Base-by-base conservation (phyloP, 179 eudicot species). In the Amaranthus tricolor region DNA sequence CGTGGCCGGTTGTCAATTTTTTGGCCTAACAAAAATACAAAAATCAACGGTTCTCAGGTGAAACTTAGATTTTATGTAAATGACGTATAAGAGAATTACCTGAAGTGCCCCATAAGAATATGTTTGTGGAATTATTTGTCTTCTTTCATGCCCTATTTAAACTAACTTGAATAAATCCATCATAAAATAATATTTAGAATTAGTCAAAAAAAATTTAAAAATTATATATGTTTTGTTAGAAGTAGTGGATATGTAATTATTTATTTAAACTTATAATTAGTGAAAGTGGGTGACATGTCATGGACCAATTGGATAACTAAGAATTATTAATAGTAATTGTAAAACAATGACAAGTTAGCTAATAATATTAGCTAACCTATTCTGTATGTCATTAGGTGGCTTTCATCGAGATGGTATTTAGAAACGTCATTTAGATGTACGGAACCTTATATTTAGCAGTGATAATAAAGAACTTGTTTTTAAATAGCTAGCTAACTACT, bases 61-160 rank as follows among this genome's bases (percentile, higher is more conserved):
- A 66, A 66, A 50, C 54, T 56, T 47, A 66, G 45, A 43, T 57
- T 40, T 16, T 57, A 75, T 57, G 24, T 62, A 48, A 17, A 50
- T 76, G 60, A 68, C 74, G 75, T 63, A 77, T 11, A 64, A 47
- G 1, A 49, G 16, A 66, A 15, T 53, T 15, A 72, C 20, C 19
- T 78, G 81, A 78, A 78, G 81, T 78, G 81, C 66, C 74, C 81
- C 81, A 19, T 13, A 78, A 62, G 81, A 67, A 72, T 64, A 71
- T 67, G 70, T 59, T 74, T 59, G 40, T 67, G 40, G 44, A 45
- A 77, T 14, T 51, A 68, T 44, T 47, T 72, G 80, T 77, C 80
- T 70, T 77, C 7, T 63, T 76, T 60, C 60, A 68, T 67, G 16
- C 49, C 45, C 56, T 56, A 20, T 47, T 16, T 58, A 55, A 78